Evolutionary conservation across 352 stramenopile genomes (phyloP), one percentile per base, ranked within the genome.

Genomic region (Globisporangium iwayamae): DNA sequence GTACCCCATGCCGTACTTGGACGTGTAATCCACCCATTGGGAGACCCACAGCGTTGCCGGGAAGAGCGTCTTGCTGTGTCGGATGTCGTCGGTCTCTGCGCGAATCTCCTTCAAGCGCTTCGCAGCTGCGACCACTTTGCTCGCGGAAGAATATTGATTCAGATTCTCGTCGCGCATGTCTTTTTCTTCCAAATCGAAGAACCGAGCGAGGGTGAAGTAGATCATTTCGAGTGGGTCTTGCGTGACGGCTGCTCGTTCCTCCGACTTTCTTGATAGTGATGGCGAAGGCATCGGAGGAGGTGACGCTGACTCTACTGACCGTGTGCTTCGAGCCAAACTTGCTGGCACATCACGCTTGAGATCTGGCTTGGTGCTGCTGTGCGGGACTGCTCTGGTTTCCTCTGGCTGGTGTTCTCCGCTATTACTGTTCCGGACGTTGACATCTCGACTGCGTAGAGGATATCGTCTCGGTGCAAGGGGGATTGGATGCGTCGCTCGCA

Each of bases 1-100:
- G 73, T 99, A 99, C 55, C 97, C 97, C 60, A 99, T 90, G 56
- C 97, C 97, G 75, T 99, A 99, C 77, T 99, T 99, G 72, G 85
- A 96, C 5, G 97, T 99, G 76, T 99, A 99, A 72, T 99, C 97
- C 8, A 99, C 96, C 80, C 98, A 99, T 54, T 97, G 84, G 20
- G 89, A 90, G 13, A 99, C 89, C 96, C 97, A 99, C 60, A 98
- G 85, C 0, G 70, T 80, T 4, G 89, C 72, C 2, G 80, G 77
- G n/a, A 68, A 56, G 0, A 74, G 41, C 4, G 43, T 68, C 53
- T 60, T 65, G 61, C 16, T 62, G 65, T n/a, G 79, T 16, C 52
- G 52, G 28, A 36, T 36, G 10, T 58, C 69, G 38, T 85, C 77
- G 14, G 75, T 74, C 46, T 90, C 80, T 2, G 78, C 60, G 9